phyloP scores from a whole-genome alignment of 2,329 filamentous ascomycete species.

The Dothideomycetes sp. region DNA sequence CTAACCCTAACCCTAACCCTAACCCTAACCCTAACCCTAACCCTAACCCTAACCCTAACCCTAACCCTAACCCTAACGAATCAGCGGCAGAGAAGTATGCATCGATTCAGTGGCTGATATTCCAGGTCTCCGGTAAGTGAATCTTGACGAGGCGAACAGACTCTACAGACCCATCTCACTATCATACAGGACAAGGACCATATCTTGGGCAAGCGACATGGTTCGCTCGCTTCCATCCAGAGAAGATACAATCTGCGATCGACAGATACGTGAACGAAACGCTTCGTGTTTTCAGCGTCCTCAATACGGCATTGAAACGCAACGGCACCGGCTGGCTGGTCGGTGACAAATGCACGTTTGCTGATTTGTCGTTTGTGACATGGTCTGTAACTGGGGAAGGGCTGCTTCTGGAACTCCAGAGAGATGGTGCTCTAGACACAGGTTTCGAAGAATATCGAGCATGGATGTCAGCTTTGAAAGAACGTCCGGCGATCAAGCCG shows the following conservation, averaged over 20 bases:
- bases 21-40: background rate
- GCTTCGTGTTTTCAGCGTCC: conserved; percentile 35
- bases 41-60: background rate
- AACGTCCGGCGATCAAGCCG: no score
- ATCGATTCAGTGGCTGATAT: no score
- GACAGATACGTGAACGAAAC: conserved; percentile 41
- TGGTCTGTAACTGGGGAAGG: no score
- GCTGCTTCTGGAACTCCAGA: no score
- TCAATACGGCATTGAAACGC: conserved; percentile 33
- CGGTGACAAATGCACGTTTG: conserved; percentile 34
- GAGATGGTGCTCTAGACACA: no score
- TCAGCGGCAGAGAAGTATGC: no score
- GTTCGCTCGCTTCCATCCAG: no score
- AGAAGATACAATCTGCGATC: conserved; percentile 37
- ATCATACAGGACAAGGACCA: conserved; percentile 21
- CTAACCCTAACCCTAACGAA: background rate
- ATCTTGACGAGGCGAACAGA: no score
- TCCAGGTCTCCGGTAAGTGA: no score
- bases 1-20: background rate
- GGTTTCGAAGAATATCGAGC: no score
- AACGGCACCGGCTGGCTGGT: conserved; percentile 30
- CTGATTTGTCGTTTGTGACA: conserved; percentile 31
- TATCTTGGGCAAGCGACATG: conserved; percentile 13
- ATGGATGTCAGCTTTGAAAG: no score
- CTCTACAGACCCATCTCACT: no score